Evolutionary conservation across 2,329 filamentous ascomycete species (phyloP).

Genomic region (Trichoderma polysporum): DNA sequence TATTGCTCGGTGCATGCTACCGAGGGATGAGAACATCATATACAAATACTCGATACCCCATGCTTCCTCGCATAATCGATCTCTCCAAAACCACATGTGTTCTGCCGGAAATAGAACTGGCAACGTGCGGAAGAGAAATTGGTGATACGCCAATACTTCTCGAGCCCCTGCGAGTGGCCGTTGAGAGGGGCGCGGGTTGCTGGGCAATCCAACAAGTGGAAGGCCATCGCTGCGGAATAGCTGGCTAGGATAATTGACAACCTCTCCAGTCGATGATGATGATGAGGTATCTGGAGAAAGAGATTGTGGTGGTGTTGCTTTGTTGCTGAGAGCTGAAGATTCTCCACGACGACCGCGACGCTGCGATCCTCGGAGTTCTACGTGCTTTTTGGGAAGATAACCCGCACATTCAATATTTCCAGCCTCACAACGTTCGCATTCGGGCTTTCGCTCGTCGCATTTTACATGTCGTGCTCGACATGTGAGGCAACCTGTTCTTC

Average conservation of each 20-base stretch:
- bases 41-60: slow-evolving; percentile 14
- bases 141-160: slow-evolving; percentile 16
- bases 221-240: slow-evolving; percentile 6
- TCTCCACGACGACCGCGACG: not conserved
- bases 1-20: slow-evolving; percentile 6
- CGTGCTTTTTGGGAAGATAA: slow-evolving; percentile 3
- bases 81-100: slow-evolving; percentile 13
- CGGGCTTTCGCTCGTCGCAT: slow-evolving; percentile 12
- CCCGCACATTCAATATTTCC: slow-evolving; percentile 11
- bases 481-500: slow-evolving; percentile 11
- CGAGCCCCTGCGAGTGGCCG: slow-evolving; percentile 2
- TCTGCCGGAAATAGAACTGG: not conserved
- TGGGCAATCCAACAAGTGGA: slow-evolving; percentile 9
- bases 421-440: slow-evolving; percentile 11
- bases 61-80: slow-evolving; percentile 9
- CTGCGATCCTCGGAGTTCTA: not conserved
- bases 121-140: slow-evolving; percentile 12
- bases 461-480: slow-evolving; percentile 12
- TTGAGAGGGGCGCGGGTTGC: slow-evolving; percentile 6
- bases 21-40: slow-evolving; percentile 8
- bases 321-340: not conserved
- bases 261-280: not conserved
- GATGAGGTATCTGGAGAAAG: not conserved
- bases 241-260: not conserved
- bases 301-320: not conserved